These are phyloP conservation scores for Amphicarpaea edgeworthii DNA, from an alignment of 306 rosid genomes.

Conservation along the genomic window DNA sequence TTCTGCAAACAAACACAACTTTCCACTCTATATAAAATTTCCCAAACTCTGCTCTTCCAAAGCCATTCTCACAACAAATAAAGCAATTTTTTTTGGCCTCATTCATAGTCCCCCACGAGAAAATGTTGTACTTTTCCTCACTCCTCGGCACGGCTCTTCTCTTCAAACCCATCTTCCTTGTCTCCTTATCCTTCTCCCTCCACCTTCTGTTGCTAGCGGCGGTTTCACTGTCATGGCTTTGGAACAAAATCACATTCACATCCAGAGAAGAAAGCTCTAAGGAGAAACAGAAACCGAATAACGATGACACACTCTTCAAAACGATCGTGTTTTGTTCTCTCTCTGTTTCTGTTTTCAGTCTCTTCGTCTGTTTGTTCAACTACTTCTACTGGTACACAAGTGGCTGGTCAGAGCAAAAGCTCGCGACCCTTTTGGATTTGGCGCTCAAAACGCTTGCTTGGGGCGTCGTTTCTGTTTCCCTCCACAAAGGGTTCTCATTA, in stretches of 20 bases:
- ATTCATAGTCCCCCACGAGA: too few relatives aligned
- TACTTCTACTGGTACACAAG: too few relatives aligned
- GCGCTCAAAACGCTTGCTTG: slow-evolving; percentile 51
- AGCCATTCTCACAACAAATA: too few relatives aligned
- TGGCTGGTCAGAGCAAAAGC: neutral
- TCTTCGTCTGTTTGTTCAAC: slow-evolving; percentile 21
- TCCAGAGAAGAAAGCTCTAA: slow-evolving; percentile 31
- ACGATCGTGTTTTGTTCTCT: slow-evolving; percentile 44
- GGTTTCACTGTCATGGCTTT: slow-evolving; percentile 39
- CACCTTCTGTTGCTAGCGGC: slow-evolving; percentile 45
- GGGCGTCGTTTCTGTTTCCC: slow-evolving; percentile 44
- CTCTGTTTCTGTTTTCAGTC: slow-evolving; percentile 43
- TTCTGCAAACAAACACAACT: neutral
- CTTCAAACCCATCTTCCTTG: slow-evolving; percentile 47
- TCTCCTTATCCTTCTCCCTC: slow-evolving; percentile 34
- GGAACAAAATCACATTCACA: slow-evolving; percentile 13
- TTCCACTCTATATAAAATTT: neutral
- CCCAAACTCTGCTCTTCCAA: too few relatives aligned
- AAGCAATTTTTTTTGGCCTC: too few relatives aligned
- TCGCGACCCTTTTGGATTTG: slow-evolving; percentile 52
- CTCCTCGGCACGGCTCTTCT: slow-evolving; percentile 29
- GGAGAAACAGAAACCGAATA: slow-evolving; percentile 7
- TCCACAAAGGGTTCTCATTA: slow-evolving; percentile 28
- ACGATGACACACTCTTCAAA: neutral
- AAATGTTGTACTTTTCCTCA: slow-evolving; percentile 18